Evolutionary conservation across 2,329 filamentous ascomycete species (phyloP), one percentile per base, ranked within the genome.

Genomic region (Alternaria conjuncta): DNA sequence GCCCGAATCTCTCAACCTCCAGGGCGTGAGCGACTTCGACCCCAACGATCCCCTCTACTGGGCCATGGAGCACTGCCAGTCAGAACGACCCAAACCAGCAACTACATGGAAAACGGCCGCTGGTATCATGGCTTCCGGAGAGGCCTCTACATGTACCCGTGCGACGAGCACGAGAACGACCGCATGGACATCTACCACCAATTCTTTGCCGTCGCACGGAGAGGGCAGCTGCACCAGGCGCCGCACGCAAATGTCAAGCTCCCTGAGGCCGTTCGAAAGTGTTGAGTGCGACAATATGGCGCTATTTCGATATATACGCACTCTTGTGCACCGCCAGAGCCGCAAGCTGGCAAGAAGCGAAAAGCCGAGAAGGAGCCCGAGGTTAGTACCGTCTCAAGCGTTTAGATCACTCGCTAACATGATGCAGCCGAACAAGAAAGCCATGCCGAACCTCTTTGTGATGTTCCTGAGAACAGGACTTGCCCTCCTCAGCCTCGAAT

Each of bases 181-280:
- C 88, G 92, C 69, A 86, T 95, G 75, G 93, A 96, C 75, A 90
- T 95, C 50, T 90, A 93, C 75, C 92, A 96, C 82, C 92, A 92
- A 73, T 83, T 95, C 70, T 91, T 94, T 74, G 83, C 86, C n/a
- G 86, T 91, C 20, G 88, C 88, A 54, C 88, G 90, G 66, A 79
- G 83, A 46, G 83, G 85, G 41, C 78, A 84, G 70, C 72, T 85
- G 71, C 78, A 82, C 70, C 73, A 79, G 75, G 79, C 84, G 64
- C 82, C 83, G 41, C 15, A 41, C n/a, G 36, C 36, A 6, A 11
- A 41, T 18, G 36, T 41, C n/a, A 41, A 41, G 36, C 36, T 41
- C n/a, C 36, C 36, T 0, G 15, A 41, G 36, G 4, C 36, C 36
- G 36, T 41, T 41, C n/a, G 36, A 2, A 41, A 41, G 3, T 41